Conservation (phyloP, 1,284 basidiomycete genomes). For the Neonothopanus nambi region DNA sequence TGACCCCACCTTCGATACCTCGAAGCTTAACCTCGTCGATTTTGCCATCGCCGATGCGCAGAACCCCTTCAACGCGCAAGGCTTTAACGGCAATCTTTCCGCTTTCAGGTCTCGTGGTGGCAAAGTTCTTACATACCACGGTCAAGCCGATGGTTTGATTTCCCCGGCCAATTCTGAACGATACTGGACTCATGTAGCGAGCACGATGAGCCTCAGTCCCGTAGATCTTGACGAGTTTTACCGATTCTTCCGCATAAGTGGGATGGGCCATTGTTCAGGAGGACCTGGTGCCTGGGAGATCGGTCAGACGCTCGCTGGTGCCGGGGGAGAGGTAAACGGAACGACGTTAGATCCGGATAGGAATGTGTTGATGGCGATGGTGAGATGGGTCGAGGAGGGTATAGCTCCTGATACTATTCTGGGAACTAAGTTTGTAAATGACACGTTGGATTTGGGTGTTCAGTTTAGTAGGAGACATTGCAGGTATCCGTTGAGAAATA, state of each 20-base stretch:
- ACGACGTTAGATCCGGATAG: conserved; percentile 2
- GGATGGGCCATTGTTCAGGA: conserved; percentile 18
- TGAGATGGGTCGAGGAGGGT: conserved; percentile 19
- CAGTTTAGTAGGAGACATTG: conserved; percentile 16
- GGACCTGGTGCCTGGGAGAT: conserved; percentile 18
- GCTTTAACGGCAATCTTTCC: conserved; percentile 20
- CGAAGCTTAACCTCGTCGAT: conserved; percentile 7
- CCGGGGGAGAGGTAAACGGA: background rate
- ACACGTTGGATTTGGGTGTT: conserved; percentile 2
- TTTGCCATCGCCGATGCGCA: conserved; percentile 4
- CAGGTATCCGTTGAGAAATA: conserved; percentile 16
- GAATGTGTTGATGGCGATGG: conserved; percentile 18
- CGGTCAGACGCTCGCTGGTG: conserved; percentile 8
- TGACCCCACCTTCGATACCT: conserved; percentile 7
- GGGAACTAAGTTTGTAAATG: conserved; percentile 14
- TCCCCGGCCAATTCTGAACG: conserved; percentile 18
- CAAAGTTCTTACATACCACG: conserved; percentile 24
- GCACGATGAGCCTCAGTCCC: conserved; percentile 13
- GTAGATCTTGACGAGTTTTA: conserved; percentile 14
- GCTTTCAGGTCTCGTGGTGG: conserved; percentile 21
- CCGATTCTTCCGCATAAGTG: conserved; percentile 17
- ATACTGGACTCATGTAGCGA: conserved; percentile 15
- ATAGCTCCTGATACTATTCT: conserved; percentile 18
- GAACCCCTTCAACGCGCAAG: conserved; percentile 19
- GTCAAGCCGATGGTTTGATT: conserved; percentile 19